Base-by-base conservation (phyloP, 140 eudicot genomes). In the Stevia rebaudiana region DNA sequence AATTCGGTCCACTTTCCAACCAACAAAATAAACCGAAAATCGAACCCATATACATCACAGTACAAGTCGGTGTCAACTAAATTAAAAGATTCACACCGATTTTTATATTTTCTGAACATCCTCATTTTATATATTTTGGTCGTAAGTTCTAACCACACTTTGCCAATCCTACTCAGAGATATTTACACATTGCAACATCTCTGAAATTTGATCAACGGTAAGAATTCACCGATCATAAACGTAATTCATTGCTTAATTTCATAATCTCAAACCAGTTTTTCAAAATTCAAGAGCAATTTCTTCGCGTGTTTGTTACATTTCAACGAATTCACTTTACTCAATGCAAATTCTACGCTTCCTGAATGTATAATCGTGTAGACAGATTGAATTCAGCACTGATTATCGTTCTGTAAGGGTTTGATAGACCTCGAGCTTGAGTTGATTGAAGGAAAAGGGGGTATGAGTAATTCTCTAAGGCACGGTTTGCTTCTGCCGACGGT, bases 381-480 rank as follows among this genome's bases (percentile, higher is more conserved):
- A 24, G 42, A 37, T 23, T 28, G 5, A 37, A 49, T 23, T 5
- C 24, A 3, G 21, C 22, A 15, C 63, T 47, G 69, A 74, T 51
- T 11, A 5, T 67, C 44, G 63, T 25, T 74, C 18, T 37, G 79
- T 59, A 21, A 52, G 21, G 41, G 35, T 22, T 61, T 49, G 62
- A 3, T 70, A 23, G 51, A 31, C 37, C 16, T 52, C 10, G 46
- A 50, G 13, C 41, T 42, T 53, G 22, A 21, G 43, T 60, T 60
- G 59, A 22, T 68, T 50, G 8, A 43, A 21, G 61, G 58, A 22
- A 33, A 41, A 50, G 42, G 42, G 23, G 81, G 63, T 52, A 91
- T 91, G 98, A 90, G 95, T 77, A 91, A 75, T 64, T 67, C 86
- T 12, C 55, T 84, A 41, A 88, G 91, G 66, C 73, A 56, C 23